Base-by-base conservation (phyloP, 306 rosid genomes). In the Ochetophila trinervis region DNA sequence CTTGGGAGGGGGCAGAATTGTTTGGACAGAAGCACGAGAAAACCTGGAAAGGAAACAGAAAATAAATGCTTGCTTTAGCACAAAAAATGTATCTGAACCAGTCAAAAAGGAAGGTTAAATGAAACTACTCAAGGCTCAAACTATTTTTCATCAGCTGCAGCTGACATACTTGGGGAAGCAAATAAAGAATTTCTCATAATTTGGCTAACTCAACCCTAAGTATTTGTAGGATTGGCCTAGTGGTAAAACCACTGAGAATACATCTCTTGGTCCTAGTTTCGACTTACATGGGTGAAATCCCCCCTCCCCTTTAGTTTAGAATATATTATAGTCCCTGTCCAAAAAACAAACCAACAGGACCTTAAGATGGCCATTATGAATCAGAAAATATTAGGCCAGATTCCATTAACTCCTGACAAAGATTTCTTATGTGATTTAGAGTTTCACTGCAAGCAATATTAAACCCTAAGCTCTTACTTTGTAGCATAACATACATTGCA, bases 21-120 rank as follows among this genome's bases (percentile, higher is more conserved):
- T 92, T 74, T 92, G 89, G 68, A 87, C 95, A 55, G 85, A 58
- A 73, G 85, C 88, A 58, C 95, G 87, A 18, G 82, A 80, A 84
- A 92, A 92, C 95, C 98, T 92, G 70, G 32, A 73, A 48, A 67
- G 44, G 70, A 74, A 56, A 57, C 35, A 59, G 17, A 62, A 24
- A 21, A 0, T 44, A 16, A 56, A 40, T 10, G 3, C 16, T 66
- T 40, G 22, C n/a, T 50, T 49, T 44, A 24, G 32, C 60, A 65
- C 23, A 35, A 1, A 62, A 49, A 49, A 32, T 36, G 27, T 18
- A 12, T 27, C 34, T 3, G 48, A 56, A 48, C 60, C 53, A 30
- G 20, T 24, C 47, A 20, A 40, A 48, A 8, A 16, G 9, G 15
- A 27, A 24, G 13, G 27, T 18, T 27, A 0, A 63, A 10, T 32